A percentile compares a stretch with the other conserved stretches of the same genome.
phyloP scores from a whole-genome alignment of 2,329 filamentous ascomycete species.

The Colletotrichum godetiae region DNA sequence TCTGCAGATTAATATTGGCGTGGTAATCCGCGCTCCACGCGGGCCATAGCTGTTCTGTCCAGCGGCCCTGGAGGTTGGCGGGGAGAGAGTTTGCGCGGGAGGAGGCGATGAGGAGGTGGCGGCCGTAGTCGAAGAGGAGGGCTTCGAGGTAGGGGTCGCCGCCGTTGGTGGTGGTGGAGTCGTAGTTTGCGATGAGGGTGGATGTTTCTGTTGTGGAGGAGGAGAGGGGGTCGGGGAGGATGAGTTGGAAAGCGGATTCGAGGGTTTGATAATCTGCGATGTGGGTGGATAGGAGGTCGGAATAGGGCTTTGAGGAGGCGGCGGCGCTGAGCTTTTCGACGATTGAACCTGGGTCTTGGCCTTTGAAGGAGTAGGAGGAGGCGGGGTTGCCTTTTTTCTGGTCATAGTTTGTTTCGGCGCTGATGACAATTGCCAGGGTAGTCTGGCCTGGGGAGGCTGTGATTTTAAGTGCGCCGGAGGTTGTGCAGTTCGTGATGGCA shows the following conservation, averaged over 20 bases:
- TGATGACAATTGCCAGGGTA: slow-evolving; percentile 53
- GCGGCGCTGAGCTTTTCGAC: slow-evolving; percentile 48
- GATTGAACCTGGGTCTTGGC: slow-evolving; percentile 53
- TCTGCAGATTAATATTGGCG: slow-evolving; percentile 69
- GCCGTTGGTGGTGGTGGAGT: slow-evolving; percentile 50
- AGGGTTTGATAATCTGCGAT: slow-evolving; percentile 54
- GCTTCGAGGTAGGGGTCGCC: slow-evolving; percentile 64
- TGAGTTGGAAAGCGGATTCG: slow-evolving; percentile 52
- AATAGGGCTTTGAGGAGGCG: slow-evolving; percentile 47
- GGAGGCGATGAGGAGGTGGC: slow-evolving; percentile 66
- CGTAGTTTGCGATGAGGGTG: slow-evolving; percentile 50
- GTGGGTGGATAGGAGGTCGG: slow-evolving; percentile 48
- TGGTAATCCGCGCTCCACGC: slow-evolving; percentile 66
- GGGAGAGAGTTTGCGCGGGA: slow-evolving; percentile 63
- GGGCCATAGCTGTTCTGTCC: slow-evolving; percentile 57
- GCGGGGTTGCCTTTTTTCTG: slow-evolving; percentile 57
- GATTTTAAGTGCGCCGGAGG: slow-evolving; percentile 43
- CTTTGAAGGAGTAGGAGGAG: slow-evolving; percentile 58
- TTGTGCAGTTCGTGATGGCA: slow-evolving; percentile 36
- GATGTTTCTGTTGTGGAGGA: slow-evolving; percentile 54
- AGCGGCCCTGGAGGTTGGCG: slow-evolving; percentile 67
- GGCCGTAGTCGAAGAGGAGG: slow-evolving; percentile 64
- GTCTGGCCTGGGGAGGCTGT: slow-evolving; percentile 38
- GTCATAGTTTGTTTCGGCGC: slow-evolving; percentile 62
- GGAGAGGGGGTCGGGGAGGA: slow-evolving; percentile 55